A percentile compares a stretch with the other conserved stretches of the same genome.
Evolutionary conservation across 768 basidiomycete species (phyloP).

Genomic region (Pulveroboletus sp.): DNA sequence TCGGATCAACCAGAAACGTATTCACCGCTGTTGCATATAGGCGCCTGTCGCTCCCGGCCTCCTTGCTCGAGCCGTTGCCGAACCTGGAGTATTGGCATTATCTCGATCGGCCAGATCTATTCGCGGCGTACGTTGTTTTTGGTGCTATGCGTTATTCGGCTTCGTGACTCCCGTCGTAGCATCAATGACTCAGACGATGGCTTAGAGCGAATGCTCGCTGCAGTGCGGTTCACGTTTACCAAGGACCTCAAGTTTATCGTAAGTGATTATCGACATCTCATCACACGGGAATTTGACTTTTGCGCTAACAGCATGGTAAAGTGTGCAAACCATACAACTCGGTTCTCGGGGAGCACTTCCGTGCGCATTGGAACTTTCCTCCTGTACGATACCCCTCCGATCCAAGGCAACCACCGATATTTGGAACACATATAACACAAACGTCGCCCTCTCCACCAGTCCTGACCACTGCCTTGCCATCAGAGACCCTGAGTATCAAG

Average conservation of each 20-base stretch:
- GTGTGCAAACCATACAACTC: constrained; percentile 93
- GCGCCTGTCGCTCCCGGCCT: constrained; percentile 89
- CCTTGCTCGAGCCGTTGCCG: constrained; percentile 87
- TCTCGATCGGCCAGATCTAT: constrained; percentile 84
- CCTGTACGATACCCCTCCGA: constrained; percentile 53
- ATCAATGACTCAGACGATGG: constrained; percentile 90
- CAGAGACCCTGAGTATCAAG: constrained; percentile 51
- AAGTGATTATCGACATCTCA: constrained; percentile 26
- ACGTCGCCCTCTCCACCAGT: constrained; percentile 24
- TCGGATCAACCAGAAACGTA: constrained; percentile 3
- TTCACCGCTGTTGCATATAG: constrained; percentile 37
- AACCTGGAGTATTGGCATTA: constrained; percentile 98
- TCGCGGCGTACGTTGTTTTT: constrained; percentile 71
- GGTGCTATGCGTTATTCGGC: background rate
- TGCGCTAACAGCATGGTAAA: constrained; percentile 64
- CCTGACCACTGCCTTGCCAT: constrained; percentile 18
- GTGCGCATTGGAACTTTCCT: constrained; percentile 78
- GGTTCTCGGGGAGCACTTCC: constrained; percentile 85
- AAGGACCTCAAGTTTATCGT: constrained; percentile 94
- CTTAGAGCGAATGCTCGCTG: constrained; percentile 94
- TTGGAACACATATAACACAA: constrained; percentile 36
- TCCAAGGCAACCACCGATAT: constrained; percentile 41
- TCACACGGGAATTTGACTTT: background rate
- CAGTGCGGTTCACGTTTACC: constrained; percentile 80
- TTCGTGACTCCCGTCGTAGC: constrained; percentile 36